Percentiles rank a stretch among this genome's conserved stretches.
Evolutionary conservation across 2,329 filamentous ascomycete genomes (phyloP).

Genomic region (Cladosporium velox): DNA sequence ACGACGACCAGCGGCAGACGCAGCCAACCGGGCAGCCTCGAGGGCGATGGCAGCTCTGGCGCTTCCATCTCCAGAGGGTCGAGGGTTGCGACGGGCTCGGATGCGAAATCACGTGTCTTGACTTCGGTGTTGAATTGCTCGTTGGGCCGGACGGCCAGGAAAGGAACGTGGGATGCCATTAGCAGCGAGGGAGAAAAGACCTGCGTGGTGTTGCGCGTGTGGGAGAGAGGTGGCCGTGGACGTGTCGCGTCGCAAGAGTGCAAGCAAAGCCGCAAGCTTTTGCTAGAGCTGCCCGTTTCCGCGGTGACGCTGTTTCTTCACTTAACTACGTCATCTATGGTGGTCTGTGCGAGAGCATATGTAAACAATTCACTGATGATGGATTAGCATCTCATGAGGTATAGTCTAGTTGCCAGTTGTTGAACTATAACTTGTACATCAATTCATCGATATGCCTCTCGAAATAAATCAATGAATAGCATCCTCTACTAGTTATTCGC

Average conservation of each 20-base stretch:
- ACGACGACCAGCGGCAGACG: conserved; percentile 50
- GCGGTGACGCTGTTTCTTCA: conserved; percentile 2
- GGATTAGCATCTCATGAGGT: not conserved
- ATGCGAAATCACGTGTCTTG: conserved; percentile 25
- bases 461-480: no score
- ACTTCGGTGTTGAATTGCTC: conserved; percentile 30
- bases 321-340: not conserved
- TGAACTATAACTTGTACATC: not conserved
- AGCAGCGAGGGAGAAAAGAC: not conserved
- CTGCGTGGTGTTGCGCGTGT: not conserved
- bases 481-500: not conserved
- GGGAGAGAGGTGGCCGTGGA: not conserved
- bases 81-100: conserved; percentile 17
- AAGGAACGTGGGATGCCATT: conserved; percentile 35
- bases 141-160: conserved; percentile 35
- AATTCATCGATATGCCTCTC: no score
- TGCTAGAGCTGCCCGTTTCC: not conserved
- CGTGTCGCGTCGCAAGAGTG: not conserved
- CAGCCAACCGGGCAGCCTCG: conserved; percentile 40
- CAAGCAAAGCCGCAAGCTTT: not conserved
- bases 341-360: not conserved
- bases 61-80: conserved; percentile 17
- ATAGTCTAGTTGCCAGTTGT: not conserved
- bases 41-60: conserved; percentile 22
- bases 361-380: not conserved